A percentile compares a stretch with the other conserved stretches of the same genome.
phyloP scores from a whole-genome alignment of 768 basidiomycete species.

The Suillus plorans region DNA sequence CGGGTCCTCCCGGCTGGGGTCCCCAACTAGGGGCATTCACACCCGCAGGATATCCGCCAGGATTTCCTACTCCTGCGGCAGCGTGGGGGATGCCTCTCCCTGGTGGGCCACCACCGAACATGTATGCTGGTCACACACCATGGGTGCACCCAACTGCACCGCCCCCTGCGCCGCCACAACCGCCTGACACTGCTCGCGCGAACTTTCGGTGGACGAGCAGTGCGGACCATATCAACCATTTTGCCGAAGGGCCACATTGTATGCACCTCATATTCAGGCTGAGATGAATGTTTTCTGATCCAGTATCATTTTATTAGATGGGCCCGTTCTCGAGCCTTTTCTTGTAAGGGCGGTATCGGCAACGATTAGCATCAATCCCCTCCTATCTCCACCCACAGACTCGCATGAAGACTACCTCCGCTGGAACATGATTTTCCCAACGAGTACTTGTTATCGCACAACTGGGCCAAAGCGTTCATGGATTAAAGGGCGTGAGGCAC shows the following conservation, averaged over 20 bases:
- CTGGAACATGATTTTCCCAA: constrained; percentile 75
- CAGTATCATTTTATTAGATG: constrained; percentile 42
- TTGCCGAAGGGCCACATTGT: constrained; percentile 45
- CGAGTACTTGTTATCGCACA: constrained; percentile 60
- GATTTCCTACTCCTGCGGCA: constrained; percentile 23
- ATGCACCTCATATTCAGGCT: constrained; percentile 16
- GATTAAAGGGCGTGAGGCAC: constrained; percentile 61
- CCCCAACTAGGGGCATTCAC: constrained; percentile 5
- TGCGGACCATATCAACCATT: constrained; percentile 34
- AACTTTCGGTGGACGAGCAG: constrained; percentile 29
- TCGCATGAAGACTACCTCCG: constrained; percentile 50
- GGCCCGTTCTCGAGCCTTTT: constrained; percentile 69
- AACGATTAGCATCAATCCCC: constrained; percentile 55
- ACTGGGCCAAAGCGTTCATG: constrained; percentile 64
- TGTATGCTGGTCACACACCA: constrained; percentile 22
- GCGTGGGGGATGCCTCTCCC: constrained; percentile 23
- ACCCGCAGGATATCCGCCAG: background rate
- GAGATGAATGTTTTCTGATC: constrained; percentile 11
- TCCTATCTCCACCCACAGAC: constrained; percentile 49
- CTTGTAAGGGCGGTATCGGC: constrained; percentile 50
- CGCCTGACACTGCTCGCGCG: constrained; percentile 26
- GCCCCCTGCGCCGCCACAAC: constrained; percentile 19
- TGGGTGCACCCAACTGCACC: constrained; percentile 26
- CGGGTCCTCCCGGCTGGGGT: constrained; percentile 24
- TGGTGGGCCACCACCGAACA: constrained; percentile 15